Base-by-base conservation (phyloP, 208 protist genomes). In the Phytomonas francai region DNA sequence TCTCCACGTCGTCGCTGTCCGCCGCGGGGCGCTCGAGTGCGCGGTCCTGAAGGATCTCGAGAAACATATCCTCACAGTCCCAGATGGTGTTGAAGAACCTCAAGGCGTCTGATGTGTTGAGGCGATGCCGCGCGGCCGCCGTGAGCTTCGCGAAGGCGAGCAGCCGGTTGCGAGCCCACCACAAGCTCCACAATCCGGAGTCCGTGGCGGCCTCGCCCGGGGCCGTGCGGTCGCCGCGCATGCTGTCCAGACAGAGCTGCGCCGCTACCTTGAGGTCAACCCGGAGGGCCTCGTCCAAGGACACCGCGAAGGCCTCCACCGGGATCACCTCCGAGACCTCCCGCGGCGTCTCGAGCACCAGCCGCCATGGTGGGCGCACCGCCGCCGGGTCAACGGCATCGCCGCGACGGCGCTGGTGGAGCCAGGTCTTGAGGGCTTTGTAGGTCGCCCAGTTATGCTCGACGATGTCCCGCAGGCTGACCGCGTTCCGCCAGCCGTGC, bases 81-180 rank as follows among this genome's bases (percentile, higher is more conserved):
- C 83, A 87, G 22, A 89, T 64, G 36, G 79, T 79, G 14, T 76
- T 74, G 60, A 91, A 93, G 68, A 84, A 93, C 8, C 71, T 65
- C 34, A 81, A 72, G 14, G 83, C 65, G 27, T 66, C 49, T 12
- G 78, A 78, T 7, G 78, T 72, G 36, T 88, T 61, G n/a, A 93
- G 58, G 31, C 80, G 73, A 25, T 74, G 60, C 14, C 81, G 80
- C 19, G 76, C 74, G 6, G 61, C 12, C 34, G 16, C 58, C 22
- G 74, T 59, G 2, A 91, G 72, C 39, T 84, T 64, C 63, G 77
- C 67, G 57, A 85, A 70, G 59, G 76, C 78, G 12, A 95, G 72
- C 42, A 95, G 67, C 0, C 89, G 84, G 75, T 81, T 90, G 60
- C 89, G 82, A 22, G 80, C 83, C 89, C 89, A 95, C 87, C 89